Base-by-base conservation (phyloP, 495 filamentous ascomycete species). In the Aspergillus avenaceus region DNA sequence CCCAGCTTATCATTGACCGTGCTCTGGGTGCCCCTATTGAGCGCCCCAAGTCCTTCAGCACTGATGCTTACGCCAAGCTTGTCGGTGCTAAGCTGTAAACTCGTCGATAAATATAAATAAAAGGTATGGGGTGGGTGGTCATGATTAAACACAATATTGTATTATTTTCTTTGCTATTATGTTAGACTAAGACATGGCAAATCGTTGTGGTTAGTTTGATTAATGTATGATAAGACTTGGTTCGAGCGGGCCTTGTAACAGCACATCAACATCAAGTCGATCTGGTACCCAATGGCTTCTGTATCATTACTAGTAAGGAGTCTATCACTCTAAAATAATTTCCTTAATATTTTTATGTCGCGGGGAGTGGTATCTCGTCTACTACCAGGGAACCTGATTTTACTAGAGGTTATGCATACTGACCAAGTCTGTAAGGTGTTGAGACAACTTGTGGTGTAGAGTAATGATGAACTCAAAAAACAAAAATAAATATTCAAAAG, bases 1-100 rank as follows among this genome's bases (percentile, higher is more conserved):
- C 93, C 52, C 93, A 98, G 81, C 81, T 98, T 64, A 98, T 98
- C 82, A 97, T 97, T 67, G 93, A 98, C 82, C 95, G 93, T 71
- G 93, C 93, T 51, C 82, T 97, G 47, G 93, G 93, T 59, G 73
- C 74, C 58, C 77, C 72, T 50, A 79, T 76, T 53, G 76, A 81
- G 69, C 74, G 86, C 58, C 93, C 93, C 69, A 98, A 98, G 87
- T 90, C 84, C 54, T 97, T 96, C 86, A 91, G 86, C 70, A 97
- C 93, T 45, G 88, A 90, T 63, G 91, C 93, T 67, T 97, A 88
- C 79, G 86, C 91, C 69, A 91, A 97, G 80, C 83, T 97, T 54
- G 88, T 91, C 49, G 85, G 87, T 59, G 84, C 91, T 65, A 90
- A 87, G 76, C 77, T 98, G 72, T 98, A 88, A 90, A 62, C 52